Evolutionary conservation across 352 stramenopile genomes (phyloP).

Genomic region (Plasmopara muralis): DNA sequence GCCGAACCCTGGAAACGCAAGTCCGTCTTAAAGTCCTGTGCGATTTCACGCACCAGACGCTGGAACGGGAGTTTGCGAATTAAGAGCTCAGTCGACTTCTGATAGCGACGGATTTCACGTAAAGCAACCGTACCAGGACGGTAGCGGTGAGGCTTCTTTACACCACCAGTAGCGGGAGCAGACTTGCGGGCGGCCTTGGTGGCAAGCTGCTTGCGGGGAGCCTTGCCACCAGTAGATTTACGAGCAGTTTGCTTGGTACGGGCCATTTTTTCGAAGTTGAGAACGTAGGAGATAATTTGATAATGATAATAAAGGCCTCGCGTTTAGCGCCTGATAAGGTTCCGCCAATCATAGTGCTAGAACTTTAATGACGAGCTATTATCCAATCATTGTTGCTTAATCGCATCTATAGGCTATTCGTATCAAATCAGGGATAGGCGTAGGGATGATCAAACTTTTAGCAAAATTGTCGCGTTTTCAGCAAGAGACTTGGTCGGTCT

Average conservation of each 20-base stretch:
- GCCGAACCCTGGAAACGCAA: slow-evolving; percentile 84
- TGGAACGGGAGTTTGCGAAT: slow-evolving; percentile 96
- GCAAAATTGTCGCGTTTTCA: not conserved
- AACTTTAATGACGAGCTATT: slow-evolving; percentile 2
- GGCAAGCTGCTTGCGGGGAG: slow-evolving; percentile 90
- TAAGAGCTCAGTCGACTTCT: slow-evolving; percentile 95
- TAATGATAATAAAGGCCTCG: slow-evolving; percentile 19
- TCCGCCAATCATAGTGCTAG: slow-evolving; percentile 21
- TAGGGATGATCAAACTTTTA: slow-evolving; percentile 10
- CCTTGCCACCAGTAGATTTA: slow-evolving; percentile 93
- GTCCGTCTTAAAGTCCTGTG: slow-evolving; percentile 83
- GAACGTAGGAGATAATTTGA: slow-evolving; percentile 20
- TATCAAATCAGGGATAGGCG: slow-evolving; percentile 8
- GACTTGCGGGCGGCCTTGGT: slow-evolving; percentile 90
- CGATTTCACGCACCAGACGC: slow-evolving; percentile 89
- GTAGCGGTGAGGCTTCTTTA: slow-evolving; percentile 90
- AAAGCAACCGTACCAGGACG: slow-evolving; percentile 84
- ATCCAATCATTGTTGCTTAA: slow-evolving; percentile 12
- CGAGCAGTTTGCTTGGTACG: slow-evolving; percentile 95
- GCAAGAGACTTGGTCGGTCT: too few relatives aligned
- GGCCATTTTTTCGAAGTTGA: slow-evolving; percentile 62
- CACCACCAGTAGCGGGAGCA: slow-evolving; percentile 82
- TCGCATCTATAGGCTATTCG: not conserved
- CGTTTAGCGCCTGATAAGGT: slow-evolving; percentile 7
- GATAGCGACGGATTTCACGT: slow-evolving; percentile 95